These are phyloP conservation scores for Echeveria elegans DNA, from an alignment of 164 flowering plant genomes.

Conservation along the genomic window DNA sequence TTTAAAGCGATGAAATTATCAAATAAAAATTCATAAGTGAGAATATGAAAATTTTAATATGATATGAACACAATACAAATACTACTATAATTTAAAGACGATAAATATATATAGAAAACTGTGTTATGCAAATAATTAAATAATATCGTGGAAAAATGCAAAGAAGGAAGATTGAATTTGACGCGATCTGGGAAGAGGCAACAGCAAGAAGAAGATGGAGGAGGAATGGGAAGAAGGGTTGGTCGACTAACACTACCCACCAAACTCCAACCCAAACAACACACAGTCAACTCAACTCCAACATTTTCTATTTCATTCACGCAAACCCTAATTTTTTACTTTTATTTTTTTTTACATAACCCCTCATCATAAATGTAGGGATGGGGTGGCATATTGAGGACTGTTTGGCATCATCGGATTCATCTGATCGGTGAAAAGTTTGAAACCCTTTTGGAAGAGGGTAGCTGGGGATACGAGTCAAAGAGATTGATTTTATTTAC, in stretches of 20 bases:
- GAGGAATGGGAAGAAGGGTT: neutral
- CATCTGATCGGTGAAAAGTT: neutral
- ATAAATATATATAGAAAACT: neutral
- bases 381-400: neutral
- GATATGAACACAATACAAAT: too few relatives aligned
- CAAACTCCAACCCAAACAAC: neutral
- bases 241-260: neutral
- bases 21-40: too few relatives aligned
- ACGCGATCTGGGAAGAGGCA: neutral
- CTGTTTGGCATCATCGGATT: neutral
- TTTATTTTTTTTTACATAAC: neutral
- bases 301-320: too few relatives aligned
- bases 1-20: too few relatives aligned
- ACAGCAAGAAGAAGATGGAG: neutral
- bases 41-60: too few relatives aligned
- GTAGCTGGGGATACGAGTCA: neutral
- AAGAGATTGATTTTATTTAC: too few relatives aligned
- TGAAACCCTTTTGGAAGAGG: neutral
- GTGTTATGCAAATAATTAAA: too few relatives aligned
- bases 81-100: neutral
- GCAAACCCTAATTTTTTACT: conserved; percentile 1
- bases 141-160: neutral
- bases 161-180: too few relatives aligned
- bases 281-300: neutral
- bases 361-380: neutral